Evolutionary conservation across 2,329 filamentous ascomycete genomes (phyloP).

Genomic region (Ceratocystis ficicola): DNA sequence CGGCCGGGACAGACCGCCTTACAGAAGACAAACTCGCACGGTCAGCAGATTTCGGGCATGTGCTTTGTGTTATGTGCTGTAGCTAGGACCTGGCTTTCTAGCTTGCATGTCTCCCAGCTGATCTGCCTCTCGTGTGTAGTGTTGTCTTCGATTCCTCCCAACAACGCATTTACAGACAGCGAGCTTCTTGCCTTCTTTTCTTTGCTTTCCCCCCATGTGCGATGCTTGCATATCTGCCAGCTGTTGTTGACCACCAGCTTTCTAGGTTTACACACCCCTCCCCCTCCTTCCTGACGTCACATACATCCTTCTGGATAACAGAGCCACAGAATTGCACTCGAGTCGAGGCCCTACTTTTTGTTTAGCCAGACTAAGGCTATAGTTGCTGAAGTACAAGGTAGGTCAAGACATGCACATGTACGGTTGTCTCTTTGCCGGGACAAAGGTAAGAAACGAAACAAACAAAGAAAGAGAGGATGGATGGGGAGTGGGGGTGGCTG

Average conservation of each 20-base stretch:
- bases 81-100: neutral
- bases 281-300: neutral
- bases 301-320: neutral
- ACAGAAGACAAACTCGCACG: neutral
- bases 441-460: neutral
- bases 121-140: neutral
- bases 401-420: neutral
- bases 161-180: neutral
- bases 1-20: conserved; percentile 9
- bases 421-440: neutral
- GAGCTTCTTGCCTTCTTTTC: neutral
- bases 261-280: too few relatives aligned
- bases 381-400: neutral
- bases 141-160: neutral
- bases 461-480: too few relatives aligned
- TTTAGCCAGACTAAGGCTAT: neutral
- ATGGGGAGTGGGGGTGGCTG: too few relatives aligned
- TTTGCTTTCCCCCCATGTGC: neutral
- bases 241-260: neutral
- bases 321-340: neutral
- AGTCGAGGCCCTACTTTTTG: neutral
- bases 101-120: neutral
- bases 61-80: neutral
- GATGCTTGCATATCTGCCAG: neutral
- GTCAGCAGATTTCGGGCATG: neutral